These are phyloP conservation scores for Aschersonia sp. DNA, from an alignment of 2,329 filamentous ascomycete species.

Conservation along the genomic window DNA sequence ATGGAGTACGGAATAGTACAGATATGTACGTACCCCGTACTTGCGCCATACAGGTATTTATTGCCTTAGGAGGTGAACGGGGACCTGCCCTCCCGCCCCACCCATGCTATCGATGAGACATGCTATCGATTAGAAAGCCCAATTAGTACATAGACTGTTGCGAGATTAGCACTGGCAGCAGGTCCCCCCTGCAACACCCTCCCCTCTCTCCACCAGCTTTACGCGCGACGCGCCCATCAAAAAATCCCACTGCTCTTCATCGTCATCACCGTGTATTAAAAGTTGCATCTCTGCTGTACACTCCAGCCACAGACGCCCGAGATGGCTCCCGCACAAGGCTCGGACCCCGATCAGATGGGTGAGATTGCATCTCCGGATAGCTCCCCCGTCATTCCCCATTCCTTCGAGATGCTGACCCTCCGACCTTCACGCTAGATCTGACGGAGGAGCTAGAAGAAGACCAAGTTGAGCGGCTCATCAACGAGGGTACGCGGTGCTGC, in stretches of 20 bases:
- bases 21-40: too few relatives aligned
- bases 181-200: background rate
- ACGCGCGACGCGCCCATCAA: conserved; percentile 21
- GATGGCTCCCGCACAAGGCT: conserved; percentile 21
- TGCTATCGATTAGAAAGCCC: too few relatives aligned
- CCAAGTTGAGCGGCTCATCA: conserved; percentile 75
- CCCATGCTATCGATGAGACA: too few relatives aligned
- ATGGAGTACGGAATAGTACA: too few relatives aligned
- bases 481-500: conserved; percentile 50
- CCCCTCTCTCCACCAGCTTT: conserved; percentile 9
- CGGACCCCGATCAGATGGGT: conserved; percentile 23
- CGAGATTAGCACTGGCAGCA: too few relatives aligned
- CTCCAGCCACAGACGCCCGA: conserved; percentile 2
- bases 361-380: conserved; percentile 3
- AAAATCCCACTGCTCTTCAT: background rate
- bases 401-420: conserved; percentile 1
- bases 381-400: background rate
- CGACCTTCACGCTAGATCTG: conserved; percentile 19
- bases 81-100: too few relatives aligned
- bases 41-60: too few relatives aligned
- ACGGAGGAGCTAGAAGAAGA: conserved; percentile 55
- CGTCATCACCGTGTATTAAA: background rate
- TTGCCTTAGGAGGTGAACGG: too few relatives aligned
- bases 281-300: too few relatives aligned
- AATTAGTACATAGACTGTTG: too few relatives aligned